phyloP scores from a whole-genome alignment of 2,329 filamentous ascomycete species.

The Colletotrichum sp. region DNA sequence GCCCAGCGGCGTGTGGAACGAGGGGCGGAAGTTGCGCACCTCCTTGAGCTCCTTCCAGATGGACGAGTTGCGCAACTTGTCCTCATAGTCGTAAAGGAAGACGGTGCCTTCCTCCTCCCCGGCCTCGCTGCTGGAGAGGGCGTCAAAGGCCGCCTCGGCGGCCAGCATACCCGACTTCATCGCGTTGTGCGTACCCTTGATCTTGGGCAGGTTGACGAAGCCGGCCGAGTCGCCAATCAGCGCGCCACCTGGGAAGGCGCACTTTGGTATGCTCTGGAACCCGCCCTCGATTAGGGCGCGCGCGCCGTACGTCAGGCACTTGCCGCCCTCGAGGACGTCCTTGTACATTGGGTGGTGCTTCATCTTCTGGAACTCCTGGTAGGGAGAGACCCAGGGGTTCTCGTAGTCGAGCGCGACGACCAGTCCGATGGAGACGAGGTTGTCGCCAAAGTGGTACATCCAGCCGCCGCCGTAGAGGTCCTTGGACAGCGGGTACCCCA shows the following conservation, averaged over 20 bases:
- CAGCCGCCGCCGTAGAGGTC: slow-evolving; percentile 97
- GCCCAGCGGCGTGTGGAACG: slow-evolving; percentile 87
- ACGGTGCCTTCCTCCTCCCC: slow-evolving; percentile 68
- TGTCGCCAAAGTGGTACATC: slow-evolving; percentile 99
- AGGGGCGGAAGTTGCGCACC: slow-evolving; percentile 96
- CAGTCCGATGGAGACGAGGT: slow-evolving; percentile 89
- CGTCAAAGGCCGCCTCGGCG: slow-evolving; percentile 86
- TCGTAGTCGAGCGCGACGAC: slow-evolving; percentile 95
- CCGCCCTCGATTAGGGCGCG: slow-evolving; percentile 92
- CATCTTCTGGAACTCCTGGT: slow-evolving; percentile 96
- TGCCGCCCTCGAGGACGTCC: slow-evolving; percentile 88
- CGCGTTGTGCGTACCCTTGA: slow-evolving; percentile 97
- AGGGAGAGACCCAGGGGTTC: slow-evolving; percentile 96
- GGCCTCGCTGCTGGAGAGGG: slow-evolving; percentile 54
- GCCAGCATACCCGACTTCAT: slow-evolving; percentile 98
- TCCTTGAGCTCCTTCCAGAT: slow-evolving; percentile 96
- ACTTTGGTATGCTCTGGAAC: slow-evolving; percentile 97
- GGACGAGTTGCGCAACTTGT: slow-evolving; percentile 79
- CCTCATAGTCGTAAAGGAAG: slow-evolving; percentile 95
- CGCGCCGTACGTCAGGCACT: slow-evolving; percentile 96
- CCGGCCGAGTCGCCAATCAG: slow-evolving; percentile 96
- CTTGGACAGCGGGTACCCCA: slow-evolving; percentile 88
- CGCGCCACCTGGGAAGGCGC: slow-evolving; percentile 93
- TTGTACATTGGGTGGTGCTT: slow-evolving; percentile 96
- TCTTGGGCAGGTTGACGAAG: slow-evolving; percentile 96